Evolutionary conservation across 257 asterid species (phyloP).

Genomic region (Pogostemon cablin): DNA sequence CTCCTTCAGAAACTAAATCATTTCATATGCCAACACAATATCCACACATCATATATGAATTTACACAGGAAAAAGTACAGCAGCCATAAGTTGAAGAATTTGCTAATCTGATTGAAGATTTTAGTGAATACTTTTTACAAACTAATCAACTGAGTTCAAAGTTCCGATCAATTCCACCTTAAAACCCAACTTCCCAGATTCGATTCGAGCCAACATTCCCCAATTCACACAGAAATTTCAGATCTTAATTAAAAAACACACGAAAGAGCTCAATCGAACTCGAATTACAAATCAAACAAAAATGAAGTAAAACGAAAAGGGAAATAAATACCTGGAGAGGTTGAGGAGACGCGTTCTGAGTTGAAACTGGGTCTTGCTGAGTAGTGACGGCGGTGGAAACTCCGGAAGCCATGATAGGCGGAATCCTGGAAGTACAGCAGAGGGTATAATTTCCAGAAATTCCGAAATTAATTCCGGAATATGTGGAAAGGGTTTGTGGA

Average conservation of each 20-base stretch:
- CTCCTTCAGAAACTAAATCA: background rate
- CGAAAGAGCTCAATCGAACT: slow-evolving; percentile 21
- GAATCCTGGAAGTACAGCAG: slow-evolving; percentile 25
- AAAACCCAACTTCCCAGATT: background rate
- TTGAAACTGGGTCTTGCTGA: slow-evolving; percentile 43
- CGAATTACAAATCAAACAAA: slow-evolving; percentile 9
- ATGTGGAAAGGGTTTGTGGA: slow-evolving; percentile 25
- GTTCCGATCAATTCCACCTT: background rate
- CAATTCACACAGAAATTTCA: slow-evolving; percentile 8
- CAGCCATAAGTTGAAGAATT: background rate
- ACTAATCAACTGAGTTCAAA: background rate
- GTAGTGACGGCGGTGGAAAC: slow-evolving; percentile 49
- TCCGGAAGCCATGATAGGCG: slow-evolving; percentile 57
- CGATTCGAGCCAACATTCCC: slow-evolving; percentile 16
- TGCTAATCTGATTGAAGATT: background rate
- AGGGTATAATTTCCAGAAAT: slow-evolving; percentile 17
- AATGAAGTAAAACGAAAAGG: background rate
- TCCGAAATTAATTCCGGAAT: background rate
- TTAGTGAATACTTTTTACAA: background rate
- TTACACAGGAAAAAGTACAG: background rate
- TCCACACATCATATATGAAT: background rate
- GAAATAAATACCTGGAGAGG: slow-evolving; percentile 59
- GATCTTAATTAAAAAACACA: slow-evolving; percentile 27
- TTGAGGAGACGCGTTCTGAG: slow-evolving; percentile 42
- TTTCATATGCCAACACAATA: too few relatives aligned